These are phyloP conservation scores for Porpolomopsis calyptriformis DNA, from an alignment of 768 basidiomycete species.

Conservation along the genomic window DNA sequence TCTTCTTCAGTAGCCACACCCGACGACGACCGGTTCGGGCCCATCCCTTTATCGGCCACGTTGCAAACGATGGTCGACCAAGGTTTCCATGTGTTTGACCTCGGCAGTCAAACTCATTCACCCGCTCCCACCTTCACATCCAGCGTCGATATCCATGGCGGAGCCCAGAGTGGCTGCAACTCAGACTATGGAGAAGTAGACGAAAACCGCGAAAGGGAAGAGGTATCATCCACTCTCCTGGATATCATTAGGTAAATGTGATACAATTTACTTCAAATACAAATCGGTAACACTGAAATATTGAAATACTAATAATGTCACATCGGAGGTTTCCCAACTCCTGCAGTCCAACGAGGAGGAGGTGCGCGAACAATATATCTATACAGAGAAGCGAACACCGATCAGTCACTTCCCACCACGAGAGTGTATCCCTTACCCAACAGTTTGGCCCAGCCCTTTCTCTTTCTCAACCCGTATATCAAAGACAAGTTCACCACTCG, in stretches of 20 bases:
- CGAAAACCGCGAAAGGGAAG: conserved; percentile 4
- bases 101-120: conserved; percentile 25
- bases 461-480: conserved; percentile 79
- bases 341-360: conserved; percentile 23
- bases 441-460: conserved; percentile 74
- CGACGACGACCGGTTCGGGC: conserved; percentile 17
- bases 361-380: conserved; percentile 38
- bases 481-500: conserved; percentile 59
- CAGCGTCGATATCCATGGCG: conserved; percentile 35
- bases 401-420: background rate
- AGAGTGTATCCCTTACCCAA: conserved; percentile 41
- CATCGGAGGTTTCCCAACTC: no score
- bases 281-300: no score
- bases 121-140: conserved; percentile 44
- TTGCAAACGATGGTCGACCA: background rate
- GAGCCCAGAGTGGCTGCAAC: conserved; percentile 47
- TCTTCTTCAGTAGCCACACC: conserved; percentile 7
- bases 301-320: no score
- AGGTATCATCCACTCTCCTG: background rate
- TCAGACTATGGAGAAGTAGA: conserved; percentile 32
- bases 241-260: no score
- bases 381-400: background rate
- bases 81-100: background rate
- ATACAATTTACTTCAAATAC: no score
- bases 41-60: conserved; percentile 11